Evolutionary conservation across 352 stramenopile genomes (phyloP).

Genomic region (Thalassiosira hispida): DNA sequence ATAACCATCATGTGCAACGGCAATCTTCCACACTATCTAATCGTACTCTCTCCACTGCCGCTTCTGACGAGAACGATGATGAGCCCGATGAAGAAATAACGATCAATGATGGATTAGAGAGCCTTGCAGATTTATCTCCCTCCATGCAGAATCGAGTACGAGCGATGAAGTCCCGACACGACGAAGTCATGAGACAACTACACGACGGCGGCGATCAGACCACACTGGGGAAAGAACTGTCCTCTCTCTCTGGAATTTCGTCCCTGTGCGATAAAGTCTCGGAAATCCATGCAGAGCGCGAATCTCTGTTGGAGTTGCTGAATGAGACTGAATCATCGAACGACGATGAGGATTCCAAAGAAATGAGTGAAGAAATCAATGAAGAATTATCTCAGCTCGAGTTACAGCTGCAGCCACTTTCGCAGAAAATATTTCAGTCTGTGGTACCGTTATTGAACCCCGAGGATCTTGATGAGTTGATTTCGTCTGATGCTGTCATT

Average conservation of each 20-base stretch:
- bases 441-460: constrained; percentile 71
- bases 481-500: constrained; percentile 67
- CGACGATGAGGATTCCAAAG: constrained; percentile 43
- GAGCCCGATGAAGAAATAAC: constrained; percentile 3
- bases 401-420: constrained; percentile 30
- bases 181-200: constrained; percentile 53
- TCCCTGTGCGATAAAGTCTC: constrained; percentile 47
- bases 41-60: neutral
- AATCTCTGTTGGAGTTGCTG: constrained; percentile 66
- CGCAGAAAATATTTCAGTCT: constrained; percentile 58
- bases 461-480: constrained; percentile 60
- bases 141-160: constrained; percentile 21
- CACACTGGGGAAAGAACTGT: constrained; percentile 64
- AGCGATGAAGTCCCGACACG: constrained; percentile 58
- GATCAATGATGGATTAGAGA: constrained; percentile 21
- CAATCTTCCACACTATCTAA: neutral
- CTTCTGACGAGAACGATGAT: neutral
- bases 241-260: constrained; percentile 40
- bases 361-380: constrained; percentile 71
- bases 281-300: constrained; percentile 51
- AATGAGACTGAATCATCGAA: constrained; percentile 41
- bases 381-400: constrained; percentile 57
- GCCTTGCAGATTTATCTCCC: constrained; percentile 17
- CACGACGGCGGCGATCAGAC: constrained; percentile 45
- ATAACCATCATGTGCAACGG: too few relatives aligned